Base-by-base conservation (phyloP, 2,329 filamentous ascomycete species). In the Spiromastix sp. region DNA sequence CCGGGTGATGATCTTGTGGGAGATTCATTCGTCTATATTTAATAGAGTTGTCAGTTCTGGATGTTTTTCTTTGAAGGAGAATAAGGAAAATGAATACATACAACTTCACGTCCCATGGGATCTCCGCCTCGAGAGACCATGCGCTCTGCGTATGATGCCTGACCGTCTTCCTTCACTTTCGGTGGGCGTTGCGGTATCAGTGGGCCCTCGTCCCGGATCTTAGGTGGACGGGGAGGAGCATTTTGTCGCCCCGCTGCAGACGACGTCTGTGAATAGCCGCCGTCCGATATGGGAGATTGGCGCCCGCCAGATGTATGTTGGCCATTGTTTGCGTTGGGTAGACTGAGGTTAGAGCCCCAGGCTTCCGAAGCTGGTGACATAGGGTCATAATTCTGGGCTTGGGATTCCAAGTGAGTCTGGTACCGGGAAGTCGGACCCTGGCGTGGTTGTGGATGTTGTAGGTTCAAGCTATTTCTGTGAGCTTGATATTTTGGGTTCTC, bases 401-500 rank as follows among this genome's bases (percentile, higher is more conserved):
- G 68, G 2, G 66, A 68, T 53, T 80, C 76, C 7, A 80, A 61
- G 13, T 72, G 68, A 35, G 67, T 69, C 48, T 79, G 74, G 48
- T 77, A 76, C 24, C 74, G 72, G 25, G 68, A 68, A 2, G 74
- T 77, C 2, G 73, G 70, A 2, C 76, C 76, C 41, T 70, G 71
- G 22, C 74, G 67, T 10, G 76, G 76, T 50, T 79, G 76, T 9
- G 76, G 76, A 48, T 80, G 76, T 46, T 78, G 69, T 28, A 80
- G 57, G 44, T 78, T 73, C 38, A 79, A 52, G 32, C 73, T 78
- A 50, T 77, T 74, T 39, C 76, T 70, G 46, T 79, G 72, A 39
- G 73, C 74, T 45, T 75, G 71, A 47, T 79, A 80, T 45, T 79
- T 79, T 11, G 76, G 75, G 39, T 73, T 70, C 31, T 61, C 70